phyloP scores from a whole-genome alignment of 164 flowering plant species.

The Echeveria elegans region DNA sequence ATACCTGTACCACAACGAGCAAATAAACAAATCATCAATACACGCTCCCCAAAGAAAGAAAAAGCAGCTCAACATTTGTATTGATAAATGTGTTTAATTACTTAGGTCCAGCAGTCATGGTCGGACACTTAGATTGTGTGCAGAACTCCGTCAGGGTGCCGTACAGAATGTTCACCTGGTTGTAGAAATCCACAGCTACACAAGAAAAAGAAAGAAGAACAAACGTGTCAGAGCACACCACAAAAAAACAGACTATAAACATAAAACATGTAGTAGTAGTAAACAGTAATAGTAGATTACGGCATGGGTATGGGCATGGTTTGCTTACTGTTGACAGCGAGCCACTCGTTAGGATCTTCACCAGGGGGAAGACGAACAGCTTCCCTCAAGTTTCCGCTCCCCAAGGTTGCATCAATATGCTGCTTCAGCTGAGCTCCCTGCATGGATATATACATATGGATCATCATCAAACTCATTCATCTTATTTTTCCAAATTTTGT shows the following conservation, averaged over 20 bases:
- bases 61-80: neutral
- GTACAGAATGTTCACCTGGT: slow-evolving; percentile 97
- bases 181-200: slow-evolving; percentile 99
- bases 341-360: slow-evolving; percentile 98
- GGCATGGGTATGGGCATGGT: no score
- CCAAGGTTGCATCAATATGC: slow-evolving; percentile 99
- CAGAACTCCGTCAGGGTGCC: slow-evolving; percentile 99
- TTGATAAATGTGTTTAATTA: slow-evolving; percentile 23
- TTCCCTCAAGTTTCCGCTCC: slow-evolving; percentile 98
- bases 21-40: neutral
- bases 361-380: slow-evolving; percentile 99
- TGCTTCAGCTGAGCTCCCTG: slow-evolving; percentile 95
- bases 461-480: neutral
- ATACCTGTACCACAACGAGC: slow-evolving; percentile 39
- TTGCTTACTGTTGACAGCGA: slow-evolving; percentile 98
- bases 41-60: neutral
- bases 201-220: no score
- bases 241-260: neutral
- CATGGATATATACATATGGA: no score
- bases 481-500: neutral
- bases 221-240: neutral
- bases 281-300: no score
- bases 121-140: slow-evolving; percentile 89
- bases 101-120: slow-evolving; percentile 99
- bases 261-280: no score